Conservation (phyloP, 192 early-diverging fungal genomes). For the Backusella psychrophila region DNA sequence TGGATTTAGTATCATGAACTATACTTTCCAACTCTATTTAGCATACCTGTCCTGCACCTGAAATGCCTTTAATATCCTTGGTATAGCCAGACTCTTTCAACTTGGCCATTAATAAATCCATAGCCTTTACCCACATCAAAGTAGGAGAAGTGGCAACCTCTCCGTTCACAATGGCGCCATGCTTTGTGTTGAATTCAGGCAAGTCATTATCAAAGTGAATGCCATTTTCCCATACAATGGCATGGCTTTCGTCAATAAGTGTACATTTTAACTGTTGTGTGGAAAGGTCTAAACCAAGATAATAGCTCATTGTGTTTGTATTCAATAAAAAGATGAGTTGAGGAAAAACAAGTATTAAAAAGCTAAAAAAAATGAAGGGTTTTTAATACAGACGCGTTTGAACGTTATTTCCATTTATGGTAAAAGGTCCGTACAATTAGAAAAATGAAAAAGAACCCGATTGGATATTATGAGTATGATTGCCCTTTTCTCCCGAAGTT, state of each 20-base stretch:
- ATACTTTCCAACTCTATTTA: neutral
- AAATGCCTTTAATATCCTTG: conserved; percentile 42
- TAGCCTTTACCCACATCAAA: conserved; percentile 76
- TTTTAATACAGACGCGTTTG: neutral
- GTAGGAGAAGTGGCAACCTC: conserved; percentile 63
- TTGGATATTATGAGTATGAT: neutral
- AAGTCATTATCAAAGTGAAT: conserved; percentile 66
- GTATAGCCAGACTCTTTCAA: conserved; percentile 38
- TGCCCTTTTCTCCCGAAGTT: neutral
- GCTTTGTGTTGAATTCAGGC: conserved; percentile 50
- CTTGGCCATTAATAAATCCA: conserved; percentile 58
- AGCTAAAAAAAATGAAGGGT: neutral
- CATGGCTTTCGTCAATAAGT: conserved; percentile 37
- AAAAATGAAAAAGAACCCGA: neutral
- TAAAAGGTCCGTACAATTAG: neutral
- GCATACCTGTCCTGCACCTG: conserved; percentile 69
- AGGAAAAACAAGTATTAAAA: neutral
- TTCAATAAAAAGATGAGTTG: neutral
- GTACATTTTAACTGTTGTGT: conserved; percentile 77
- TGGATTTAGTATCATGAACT: neutral
- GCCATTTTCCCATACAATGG: conserved; percentile 43
- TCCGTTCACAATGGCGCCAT: conserved; percentile 47
- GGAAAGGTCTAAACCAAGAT: conserved; percentile 71
- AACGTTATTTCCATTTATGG: neutral
- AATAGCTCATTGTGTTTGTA: conserved; percentile 20